phyloP scores from a whole-genome alignment of 108 stramenopile species.

The Stephanodiscus triporus region DNA sequence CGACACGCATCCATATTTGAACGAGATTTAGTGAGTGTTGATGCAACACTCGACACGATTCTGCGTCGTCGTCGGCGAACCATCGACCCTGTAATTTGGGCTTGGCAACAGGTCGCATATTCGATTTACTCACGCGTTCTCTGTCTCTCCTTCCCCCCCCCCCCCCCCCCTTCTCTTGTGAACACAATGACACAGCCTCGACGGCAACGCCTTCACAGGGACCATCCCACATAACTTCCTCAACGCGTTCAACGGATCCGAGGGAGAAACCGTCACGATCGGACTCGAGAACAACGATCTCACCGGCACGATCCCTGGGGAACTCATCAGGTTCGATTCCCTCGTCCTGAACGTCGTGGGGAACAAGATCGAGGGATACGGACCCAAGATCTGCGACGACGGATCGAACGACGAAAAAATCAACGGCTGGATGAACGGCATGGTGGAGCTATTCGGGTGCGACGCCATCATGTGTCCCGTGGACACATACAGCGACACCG shows the following conservation, averaged over 20 bases:
- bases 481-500: slow-evolving; percentile 45
- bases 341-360: slow-evolving; percentile 57
- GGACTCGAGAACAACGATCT: slow-evolving; percentile 56
- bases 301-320: slow-evolving; percentile 56
- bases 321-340: slow-evolving; percentile 33
- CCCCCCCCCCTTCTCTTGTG: neutral
- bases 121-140: neutral
- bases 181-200: slow-evolving; percentile 18
- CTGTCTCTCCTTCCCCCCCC: neutral
- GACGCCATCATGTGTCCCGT: slow-evolving; percentile 63
- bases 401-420: slow-evolving; percentile 24
- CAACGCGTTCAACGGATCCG: slow-evolving; percentile 29
- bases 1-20: slow-evolving; percentile 42
- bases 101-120: too few relatives aligned
- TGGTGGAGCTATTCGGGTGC: slow-evolving; percentile 60
- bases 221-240: slow-evolving; percentile 52
- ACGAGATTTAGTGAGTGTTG: slow-evolving; percentile 42
- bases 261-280: slow-evolving; percentile 43
- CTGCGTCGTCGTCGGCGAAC: too few relatives aligned
- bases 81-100: neutral
- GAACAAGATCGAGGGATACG: slow-evolving; percentile 53
- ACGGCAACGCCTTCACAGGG: slow-evolving; percentile 58
- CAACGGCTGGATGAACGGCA: slow-evolving; percentile 65
- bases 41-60: neutral
- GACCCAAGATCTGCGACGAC: slow-evolving; percentile 32